phyloP scores from a whole-genome alignment of 768 basidiomycete species.

The Chalciporus sphaerocephalus region DNA sequence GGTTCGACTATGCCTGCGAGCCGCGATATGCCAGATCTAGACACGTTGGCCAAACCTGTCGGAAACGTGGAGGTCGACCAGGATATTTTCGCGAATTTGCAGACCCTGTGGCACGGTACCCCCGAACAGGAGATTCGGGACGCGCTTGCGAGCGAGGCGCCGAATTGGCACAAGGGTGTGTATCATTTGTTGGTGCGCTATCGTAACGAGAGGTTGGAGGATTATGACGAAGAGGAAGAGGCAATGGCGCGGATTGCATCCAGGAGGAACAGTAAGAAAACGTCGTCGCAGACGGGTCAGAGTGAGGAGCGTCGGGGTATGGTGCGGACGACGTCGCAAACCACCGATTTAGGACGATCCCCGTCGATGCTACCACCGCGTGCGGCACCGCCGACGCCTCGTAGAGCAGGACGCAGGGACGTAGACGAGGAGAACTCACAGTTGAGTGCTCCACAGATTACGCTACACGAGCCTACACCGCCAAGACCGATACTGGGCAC shows the following conservation, averaged over 20 bases:
- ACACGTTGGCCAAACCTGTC: conserved; percentile 67
- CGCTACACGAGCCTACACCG: conserved; percentile 25
- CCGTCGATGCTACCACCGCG: conserved; percentile 47
- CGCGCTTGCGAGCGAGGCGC: conserved; percentile 58
- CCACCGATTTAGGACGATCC: conserved; percentile 26
- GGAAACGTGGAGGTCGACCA: conserved; percentile 68
- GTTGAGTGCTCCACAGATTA: conserved; percentile 22
- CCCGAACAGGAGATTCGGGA: conserved; percentile 69
- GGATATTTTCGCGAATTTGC: conserved; percentile 86
- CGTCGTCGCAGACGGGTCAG: conserved; percentile 24
- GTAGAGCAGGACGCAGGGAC: conserved; percentile 42
- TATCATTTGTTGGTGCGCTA: conserved; percentile 89
- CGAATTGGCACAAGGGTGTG: conserved; percentile 94
- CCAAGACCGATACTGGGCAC: conserved; percentile 14
- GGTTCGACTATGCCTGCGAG: conserved; percentile 42
- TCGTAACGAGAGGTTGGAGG: conserved; percentile 66
- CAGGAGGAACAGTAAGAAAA: conserved; percentile 35
- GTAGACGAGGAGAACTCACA: conserved; percentile 16
- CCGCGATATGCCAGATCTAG: conserved; percentile 53
- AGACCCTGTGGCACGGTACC: conserved; percentile 86
- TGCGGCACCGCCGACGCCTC: conserved; percentile 58
- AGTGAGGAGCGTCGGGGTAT: conserved; percentile 20
- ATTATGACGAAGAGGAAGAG: conserved; percentile 70
- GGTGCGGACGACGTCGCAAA: conserved; percentile 23
- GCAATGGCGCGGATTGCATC: conserved; percentile 27